These are phyloP conservation scores for Pyrenophora seminiperda DNA, from an alignment of 2,329 filamentous ascomycete species.

Conservation along the genomic window DNA sequence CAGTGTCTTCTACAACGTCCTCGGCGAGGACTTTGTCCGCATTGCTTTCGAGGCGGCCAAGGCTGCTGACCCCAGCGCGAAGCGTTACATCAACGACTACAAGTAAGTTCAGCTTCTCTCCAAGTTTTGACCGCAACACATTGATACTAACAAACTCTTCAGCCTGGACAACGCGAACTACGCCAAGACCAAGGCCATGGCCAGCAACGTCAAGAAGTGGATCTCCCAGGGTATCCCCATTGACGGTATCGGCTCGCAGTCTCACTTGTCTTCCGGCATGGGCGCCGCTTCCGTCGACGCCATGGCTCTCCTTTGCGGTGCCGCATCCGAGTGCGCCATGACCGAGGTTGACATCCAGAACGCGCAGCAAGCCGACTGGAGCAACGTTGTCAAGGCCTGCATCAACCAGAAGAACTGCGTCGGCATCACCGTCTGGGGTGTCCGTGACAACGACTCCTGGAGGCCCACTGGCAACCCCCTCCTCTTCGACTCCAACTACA, in stretches of 20 bases:
- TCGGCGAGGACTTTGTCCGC: constrained; percentile 72
- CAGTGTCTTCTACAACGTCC: constrained; percentile 69
- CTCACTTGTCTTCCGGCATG: constrained; percentile 58
- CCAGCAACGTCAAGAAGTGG: constrained; percentile 68
- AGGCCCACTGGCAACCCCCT: constrained; percentile 50
- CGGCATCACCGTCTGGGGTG: constrained; percentile 69
- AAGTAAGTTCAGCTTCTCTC: constrained; percentile 40
- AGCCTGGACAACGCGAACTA: constrained; percentile 67
- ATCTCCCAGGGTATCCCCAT: constrained; percentile 66
- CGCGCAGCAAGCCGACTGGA: constrained; percentile 63
- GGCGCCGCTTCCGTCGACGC: constrained; percentile 57
- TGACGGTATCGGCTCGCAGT: constrained; percentile 60
- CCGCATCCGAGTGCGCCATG: constrained; percentile 65
- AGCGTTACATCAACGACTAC: constrained; percentile 77
- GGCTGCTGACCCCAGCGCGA: constrained; percentile 68
- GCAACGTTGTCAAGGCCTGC: constrained; percentile 63
- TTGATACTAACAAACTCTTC: constrained; percentile 13
- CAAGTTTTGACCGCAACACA: not conserved
- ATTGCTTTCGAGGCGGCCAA: constrained; percentile 74
- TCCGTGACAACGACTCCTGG: constrained; percentile 56
- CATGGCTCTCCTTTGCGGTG: constrained; percentile 58
- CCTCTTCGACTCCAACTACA: constrained; percentile 53
- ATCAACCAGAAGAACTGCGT: constrained; percentile 65
- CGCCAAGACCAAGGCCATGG: constrained; percentile 65
- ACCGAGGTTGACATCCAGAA: constrained; percentile 72